Evolutionary conservation across 208 protist genomes (phyloP).

Genomic region (Trypanosoma cruzi): DNA sequence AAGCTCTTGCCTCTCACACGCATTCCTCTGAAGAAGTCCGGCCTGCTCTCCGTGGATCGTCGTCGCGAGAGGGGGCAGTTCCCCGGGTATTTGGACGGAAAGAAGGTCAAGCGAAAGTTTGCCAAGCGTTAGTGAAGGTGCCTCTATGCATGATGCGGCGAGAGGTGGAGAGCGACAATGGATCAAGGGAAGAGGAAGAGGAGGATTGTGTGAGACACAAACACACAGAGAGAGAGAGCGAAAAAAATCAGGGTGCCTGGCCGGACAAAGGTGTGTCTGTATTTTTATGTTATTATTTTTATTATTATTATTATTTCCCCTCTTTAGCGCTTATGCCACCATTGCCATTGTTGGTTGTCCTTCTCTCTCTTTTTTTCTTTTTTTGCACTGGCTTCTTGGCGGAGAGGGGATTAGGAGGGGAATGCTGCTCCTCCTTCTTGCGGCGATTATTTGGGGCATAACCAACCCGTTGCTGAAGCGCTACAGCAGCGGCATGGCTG

Average conservation of each 20-base stretch:
- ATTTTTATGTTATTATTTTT: constrained; percentile 18
- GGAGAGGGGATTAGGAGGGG: background rate
- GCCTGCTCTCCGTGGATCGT: constrained; percentile 85
- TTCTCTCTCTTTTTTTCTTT: background rate
- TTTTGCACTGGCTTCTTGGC: background rate
- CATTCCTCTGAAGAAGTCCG: constrained; percentile 90
- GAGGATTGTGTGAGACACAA: no score
- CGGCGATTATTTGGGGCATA: constrained; percentile 80
- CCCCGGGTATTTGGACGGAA: constrained; percentile 84
- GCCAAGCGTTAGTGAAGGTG: constrained; percentile 71
- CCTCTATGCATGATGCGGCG: no score
- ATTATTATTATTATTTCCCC: background rate
- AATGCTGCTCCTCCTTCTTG: constrained; percentile 73
- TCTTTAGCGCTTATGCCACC: no score
- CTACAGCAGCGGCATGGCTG: constrained; percentile 75
- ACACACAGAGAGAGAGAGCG: no score
- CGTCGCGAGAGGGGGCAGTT: constrained; percentile 81
- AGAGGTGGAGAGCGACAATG: background rate
- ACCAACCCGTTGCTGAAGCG: constrained; percentile 87
- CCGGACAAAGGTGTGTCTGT: background rate
- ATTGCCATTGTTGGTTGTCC: background rate
- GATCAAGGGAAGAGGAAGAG: constrained; percentile 9
- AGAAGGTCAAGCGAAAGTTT: constrained; percentile 85
- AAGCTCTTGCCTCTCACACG: constrained; percentile 83
- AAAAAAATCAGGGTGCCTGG: background rate